These are phyloP conservation scores for Albatrellus sp. DNA, from an alignment of 1,284 basidiomycete genomes.

Conservation along the genomic window DNA sequence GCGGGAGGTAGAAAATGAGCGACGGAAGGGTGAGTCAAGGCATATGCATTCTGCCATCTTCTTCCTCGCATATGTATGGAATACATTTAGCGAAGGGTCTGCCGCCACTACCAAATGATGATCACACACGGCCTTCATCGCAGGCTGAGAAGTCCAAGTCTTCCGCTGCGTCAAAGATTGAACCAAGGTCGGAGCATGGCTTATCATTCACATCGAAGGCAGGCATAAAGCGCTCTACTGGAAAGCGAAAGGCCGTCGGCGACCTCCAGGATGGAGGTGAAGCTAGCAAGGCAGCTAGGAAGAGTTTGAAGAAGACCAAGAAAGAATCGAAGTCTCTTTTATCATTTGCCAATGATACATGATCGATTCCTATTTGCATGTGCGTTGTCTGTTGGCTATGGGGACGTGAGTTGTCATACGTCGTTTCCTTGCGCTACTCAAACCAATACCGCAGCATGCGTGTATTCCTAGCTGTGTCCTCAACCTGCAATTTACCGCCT, in stretches of 20 bases:
- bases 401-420: too few species aligned
- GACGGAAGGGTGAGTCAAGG: slow-evolving; percentile 51
- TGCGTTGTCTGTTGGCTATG: too few species aligned
- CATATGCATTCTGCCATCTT: background rate
- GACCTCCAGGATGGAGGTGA: slow-evolving; percentile 18
- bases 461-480: too few species aligned
- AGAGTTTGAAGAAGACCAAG: slow-evolving; percentile 21
- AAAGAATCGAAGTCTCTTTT: slow-evolving; percentile 38
- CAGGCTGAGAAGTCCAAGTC: background rate
- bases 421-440: too few species aligned
- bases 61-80: background rate
- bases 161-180: background rate
- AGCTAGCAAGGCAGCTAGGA: slow-evolving; percentile 10
- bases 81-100: slow-evolving; percentile 16
- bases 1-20: slow-evolving; percentile 65
- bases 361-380: background rate
- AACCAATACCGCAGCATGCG: too few species aligned
- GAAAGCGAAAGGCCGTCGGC: slow-evolving; percentile 29
- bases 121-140: background rate
- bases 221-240: slow-evolving; percentile 15
- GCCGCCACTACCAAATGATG: background rate
- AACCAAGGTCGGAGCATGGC: slow-evolving; percentile 2
- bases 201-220: slow-evolving; percentile 32
- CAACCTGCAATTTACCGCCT: too few species aligned
- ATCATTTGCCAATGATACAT: slow-evolving; percentile 46